phyloP scores from a whole-genome alignment of 2,329 filamentous ascomycete species.

The Colletotrichum liaoningense region DNA sequence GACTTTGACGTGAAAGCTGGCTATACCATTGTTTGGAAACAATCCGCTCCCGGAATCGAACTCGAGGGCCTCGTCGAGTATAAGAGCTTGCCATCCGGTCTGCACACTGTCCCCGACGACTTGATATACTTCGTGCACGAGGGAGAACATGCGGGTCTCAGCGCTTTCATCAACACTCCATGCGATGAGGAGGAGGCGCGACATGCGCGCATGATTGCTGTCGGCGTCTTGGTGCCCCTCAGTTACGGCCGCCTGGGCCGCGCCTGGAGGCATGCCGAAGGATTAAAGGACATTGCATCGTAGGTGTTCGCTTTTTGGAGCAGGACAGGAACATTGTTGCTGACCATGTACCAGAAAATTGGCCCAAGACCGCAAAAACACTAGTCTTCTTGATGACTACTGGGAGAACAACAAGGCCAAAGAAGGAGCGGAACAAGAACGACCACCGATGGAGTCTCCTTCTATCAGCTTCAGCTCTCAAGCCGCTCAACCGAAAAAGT shows the following conservation, averaged over 20 bases:
- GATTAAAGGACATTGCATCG: conserved; percentile 79
- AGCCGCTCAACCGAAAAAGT: conserved; percentile 48
- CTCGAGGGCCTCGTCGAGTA: conserved; percentile 93
- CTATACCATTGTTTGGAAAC: conserved; percentile 92
- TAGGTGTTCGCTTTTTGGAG: conserved; percentile 50
- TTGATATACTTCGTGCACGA: conserved; percentile 94
- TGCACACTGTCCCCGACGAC: conserved; percentile 90
- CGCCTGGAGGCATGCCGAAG: conserved; percentile 87
- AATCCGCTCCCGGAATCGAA: conserved; percentile 73
- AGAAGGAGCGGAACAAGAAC: conserved; percentile 48
- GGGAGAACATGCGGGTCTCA: conserved; percentile 83
- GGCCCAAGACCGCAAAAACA: conserved; percentile 73
- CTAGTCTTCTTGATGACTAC: conserved; percentile 77
- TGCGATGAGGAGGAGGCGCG: conserved; percentile 81
- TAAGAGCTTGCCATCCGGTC: conserved; percentile 92
- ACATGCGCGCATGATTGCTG: conserved; percentile 92
- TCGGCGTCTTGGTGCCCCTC: conserved; percentile 87
- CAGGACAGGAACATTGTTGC: conserved; percentile 38
- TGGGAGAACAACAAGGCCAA: conserved; percentile 74
- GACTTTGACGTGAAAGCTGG: conserved; percentile 93
- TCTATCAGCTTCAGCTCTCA: conserved; percentile 55
- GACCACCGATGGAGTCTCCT: conserved; percentile 63
- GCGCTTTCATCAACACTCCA: conserved; percentile 88
- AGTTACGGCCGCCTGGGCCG: conserved; percentile 88
- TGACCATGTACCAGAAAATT: conserved; percentile 60